Conservation (phyloP, 2,329 filamentous ascomycete genomes). For the Colletotrichum endophyticum region DNA sequence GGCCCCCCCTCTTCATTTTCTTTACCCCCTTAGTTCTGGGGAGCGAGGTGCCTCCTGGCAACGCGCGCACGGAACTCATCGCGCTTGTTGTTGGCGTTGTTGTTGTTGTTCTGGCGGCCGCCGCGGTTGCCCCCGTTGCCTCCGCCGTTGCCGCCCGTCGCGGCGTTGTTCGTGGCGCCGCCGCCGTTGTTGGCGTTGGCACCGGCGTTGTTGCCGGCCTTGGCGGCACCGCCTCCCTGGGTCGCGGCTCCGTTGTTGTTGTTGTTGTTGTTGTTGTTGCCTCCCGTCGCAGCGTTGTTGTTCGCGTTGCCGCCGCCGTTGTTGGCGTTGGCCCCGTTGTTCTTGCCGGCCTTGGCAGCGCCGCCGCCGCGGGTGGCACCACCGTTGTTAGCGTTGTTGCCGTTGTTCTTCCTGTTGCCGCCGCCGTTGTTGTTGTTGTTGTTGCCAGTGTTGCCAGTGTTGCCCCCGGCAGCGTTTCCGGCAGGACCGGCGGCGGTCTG, state of each 20-base stretch:
- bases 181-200: neutral
- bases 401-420: constrained; percentile 22
- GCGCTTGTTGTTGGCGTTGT: constrained; percentile 1
- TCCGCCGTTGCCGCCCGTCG: neutral
- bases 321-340: neutral
- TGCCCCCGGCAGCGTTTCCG: neutral
- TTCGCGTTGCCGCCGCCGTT: neutral
- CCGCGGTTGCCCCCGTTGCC: neutral
- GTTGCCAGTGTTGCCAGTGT: neutral
- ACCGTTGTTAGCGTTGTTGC: neutral
- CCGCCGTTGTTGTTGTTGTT: constrained; percentile 15
- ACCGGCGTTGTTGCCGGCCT: neutral
- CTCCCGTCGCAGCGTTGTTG: neutral
- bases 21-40: neutral
- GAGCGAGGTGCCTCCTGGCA: neutral
- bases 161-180: neutral
- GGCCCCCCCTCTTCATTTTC: neutral
- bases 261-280: neutral
- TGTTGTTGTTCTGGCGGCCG: neutral
- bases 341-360: neutral
- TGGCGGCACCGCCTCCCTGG: constrained; percentile 12
- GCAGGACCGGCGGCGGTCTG: constrained; percentile 33
- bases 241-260: neutral
- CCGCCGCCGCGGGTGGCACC: neutral
- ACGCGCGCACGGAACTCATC: neutral